These are phyloP conservation scores for Smittium culicis DNA, from an alignment of 371 early-diverging fungal genomes.

Conservation along the genomic window DNA sequence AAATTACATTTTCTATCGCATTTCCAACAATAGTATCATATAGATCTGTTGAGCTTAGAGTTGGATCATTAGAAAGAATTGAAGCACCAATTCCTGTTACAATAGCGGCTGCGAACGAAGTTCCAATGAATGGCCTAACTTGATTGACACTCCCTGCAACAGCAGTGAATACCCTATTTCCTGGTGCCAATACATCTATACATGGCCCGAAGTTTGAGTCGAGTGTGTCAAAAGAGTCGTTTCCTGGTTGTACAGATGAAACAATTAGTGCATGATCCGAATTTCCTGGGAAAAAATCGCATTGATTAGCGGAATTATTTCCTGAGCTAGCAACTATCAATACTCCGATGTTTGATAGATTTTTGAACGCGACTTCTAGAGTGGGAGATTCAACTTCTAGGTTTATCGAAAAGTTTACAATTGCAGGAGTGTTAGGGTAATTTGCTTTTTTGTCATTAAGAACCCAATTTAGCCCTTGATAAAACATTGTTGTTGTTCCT, in stretches of 20 bases:
- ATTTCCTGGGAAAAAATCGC: not conserved
- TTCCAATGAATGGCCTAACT: constrained; percentile 1
- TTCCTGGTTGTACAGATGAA: not conserved
- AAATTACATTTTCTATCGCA: not conserved
- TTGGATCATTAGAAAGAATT: not conserved
- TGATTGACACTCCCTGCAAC: not conserved
- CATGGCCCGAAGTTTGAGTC: constrained; percentile 8
- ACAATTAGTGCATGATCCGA: not conserved
- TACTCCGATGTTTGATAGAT: not conserved
- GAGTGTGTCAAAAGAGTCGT: not conserved
- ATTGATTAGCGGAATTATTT: not conserved
- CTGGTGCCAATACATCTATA: constrained; percentile 9
- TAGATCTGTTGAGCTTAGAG: not conserved
- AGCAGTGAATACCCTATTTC: not conserved
- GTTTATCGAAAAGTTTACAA: not conserved
- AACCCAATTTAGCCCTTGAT: constrained; percentile 28
- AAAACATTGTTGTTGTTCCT: constrained; percentile 26
- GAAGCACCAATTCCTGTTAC: not conserved
- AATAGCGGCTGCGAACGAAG: constrained; percentile 6
- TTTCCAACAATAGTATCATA: not conserved
- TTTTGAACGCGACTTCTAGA: not conserved
- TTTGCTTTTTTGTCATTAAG: constrained; percentile 6
- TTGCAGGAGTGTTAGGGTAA: not conserved
- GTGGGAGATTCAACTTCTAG: no score
- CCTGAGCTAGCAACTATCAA: not conserved